phyloP scores from a whole-genome alignment of 495 filamentous ascomycete species.

The Oidiodendron maius region DNA sequence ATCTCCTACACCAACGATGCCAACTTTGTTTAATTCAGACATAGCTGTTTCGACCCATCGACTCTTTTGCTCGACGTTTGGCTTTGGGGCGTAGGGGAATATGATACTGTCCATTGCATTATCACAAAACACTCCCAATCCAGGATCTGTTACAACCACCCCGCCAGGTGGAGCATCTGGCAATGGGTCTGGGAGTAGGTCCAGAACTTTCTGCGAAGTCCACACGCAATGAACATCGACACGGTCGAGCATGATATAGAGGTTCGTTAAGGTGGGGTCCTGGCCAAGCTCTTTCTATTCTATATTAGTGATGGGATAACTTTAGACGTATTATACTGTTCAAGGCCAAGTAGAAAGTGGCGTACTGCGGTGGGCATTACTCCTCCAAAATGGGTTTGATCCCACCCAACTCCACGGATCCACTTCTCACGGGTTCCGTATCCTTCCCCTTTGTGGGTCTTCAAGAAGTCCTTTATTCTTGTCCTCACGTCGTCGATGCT shows the following conservation, averaged over 20 bases:
- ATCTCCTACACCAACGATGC: conserved; percentile 57
- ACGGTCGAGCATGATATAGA: conserved; percentile 61
- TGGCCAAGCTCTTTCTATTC: conserved; percentile 41
- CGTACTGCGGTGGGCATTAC: conserved; percentile 56
- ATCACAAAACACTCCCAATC: conserved; percentile 63
- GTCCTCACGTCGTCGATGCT: conserved; percentile 42
- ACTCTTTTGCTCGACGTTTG: conserved; percentile 37
- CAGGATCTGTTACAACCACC: conserved; percentile 47
- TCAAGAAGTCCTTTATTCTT: conserved; percentile 40
- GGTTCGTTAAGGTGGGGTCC: conserved; percentile 40
- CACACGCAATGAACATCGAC: conserved; percentile 61
- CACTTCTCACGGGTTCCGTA: conserved; percentile 36
- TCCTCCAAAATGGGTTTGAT: conserved; percentile 51
- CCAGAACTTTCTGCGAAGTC: conserved; percentile 54
- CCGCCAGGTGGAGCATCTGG: conserved; percentile 50
- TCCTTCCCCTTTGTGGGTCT: conserved; percentile 28
- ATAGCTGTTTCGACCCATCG: conserved; percentile 48
- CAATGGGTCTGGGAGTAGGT: conserved; percentile 43
- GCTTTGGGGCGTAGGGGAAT: conserved; percentile 45
- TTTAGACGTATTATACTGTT: too few species aligned
- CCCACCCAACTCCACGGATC: conserved; percentile 60
- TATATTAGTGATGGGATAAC: background rate
- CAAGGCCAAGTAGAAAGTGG: conserved; percentile 20
- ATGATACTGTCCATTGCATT: conserved; percentile 58
- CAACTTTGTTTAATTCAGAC: conserved; percentile 49